Conservation (phyloP, 345 rosid species). For the Cardiospermum halicacabum region DNA sequence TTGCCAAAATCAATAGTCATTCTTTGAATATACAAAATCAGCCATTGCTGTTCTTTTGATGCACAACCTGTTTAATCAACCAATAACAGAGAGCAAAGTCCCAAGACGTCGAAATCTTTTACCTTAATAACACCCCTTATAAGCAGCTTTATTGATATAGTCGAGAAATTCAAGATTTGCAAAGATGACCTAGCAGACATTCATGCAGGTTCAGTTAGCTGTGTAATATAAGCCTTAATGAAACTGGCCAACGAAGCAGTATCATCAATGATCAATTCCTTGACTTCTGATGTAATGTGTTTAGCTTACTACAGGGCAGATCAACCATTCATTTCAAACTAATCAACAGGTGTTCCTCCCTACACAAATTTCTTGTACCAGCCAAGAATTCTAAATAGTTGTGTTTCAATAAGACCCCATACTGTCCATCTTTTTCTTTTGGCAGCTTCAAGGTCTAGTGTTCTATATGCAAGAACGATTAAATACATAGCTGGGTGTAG, state of each 20-base stretch:
- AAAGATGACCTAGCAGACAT: not conserved
- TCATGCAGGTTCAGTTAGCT: not conserved
- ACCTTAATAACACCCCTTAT: not conserved
- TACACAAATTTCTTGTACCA: conserved; percentile 74
- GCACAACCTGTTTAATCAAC: not conserved
- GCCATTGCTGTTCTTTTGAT: conserved; percentile 9
- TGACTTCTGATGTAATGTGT: not conserved
- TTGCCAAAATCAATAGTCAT: conserved; percentile 3
- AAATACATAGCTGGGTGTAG: conserved; percentile 91
- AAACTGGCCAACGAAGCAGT: not conserved
- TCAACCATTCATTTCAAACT: conserved; percentile 5
- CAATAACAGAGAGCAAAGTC: not conserved
- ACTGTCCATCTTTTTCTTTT: conserved; percentile 55
- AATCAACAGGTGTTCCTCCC: not conserved
- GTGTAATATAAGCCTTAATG: not conserved
- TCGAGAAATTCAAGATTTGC: conserved; percentile 1
- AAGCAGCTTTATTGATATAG: not conserved
- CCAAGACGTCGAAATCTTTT: not conserved
- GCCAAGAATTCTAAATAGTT: conserved; percentile 38
- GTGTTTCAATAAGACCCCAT: conserved; percentile 34
- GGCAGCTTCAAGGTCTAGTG: conserved; percentile 85
- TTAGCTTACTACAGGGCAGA: conserved; percentile 8
- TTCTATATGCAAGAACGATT: conserved; percentile 81
- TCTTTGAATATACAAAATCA: not conserved
- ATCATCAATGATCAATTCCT: not conserved